These are phyloP conservation scores for Lasiodiplodia theobromae DNA, from an alignment of 2,329 filamentous ascomycete species.

Conservation along the genomic window DNA sequence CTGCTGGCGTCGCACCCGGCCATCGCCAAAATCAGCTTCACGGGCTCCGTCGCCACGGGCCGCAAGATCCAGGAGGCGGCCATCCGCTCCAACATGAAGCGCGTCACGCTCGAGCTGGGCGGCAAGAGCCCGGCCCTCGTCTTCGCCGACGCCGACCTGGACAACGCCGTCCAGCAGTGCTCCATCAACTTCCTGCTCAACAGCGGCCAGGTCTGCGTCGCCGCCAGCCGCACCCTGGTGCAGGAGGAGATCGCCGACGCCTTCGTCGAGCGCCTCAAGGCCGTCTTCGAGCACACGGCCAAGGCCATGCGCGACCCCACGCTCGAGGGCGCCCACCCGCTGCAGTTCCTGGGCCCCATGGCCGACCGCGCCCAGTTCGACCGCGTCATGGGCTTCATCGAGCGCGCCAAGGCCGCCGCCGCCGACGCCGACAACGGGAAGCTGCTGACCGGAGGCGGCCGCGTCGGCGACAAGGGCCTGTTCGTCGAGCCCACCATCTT, in stretches of 20 bases:
- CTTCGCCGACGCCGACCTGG: constrained; percentile 58
- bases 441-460: constrained; percentile 44
- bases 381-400: constrained; percentile 45
- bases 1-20: constrained; percentile 50
- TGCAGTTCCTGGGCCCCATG: constrained; percentile 38
- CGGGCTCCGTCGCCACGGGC: constrained; percentile 47
- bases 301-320: constrained; percentile 33
- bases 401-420: constrained; percentile 41
- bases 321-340: constrained; percentile 30
- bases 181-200: constrained; percentile 39
- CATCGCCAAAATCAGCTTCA: constrained; percentile 52
- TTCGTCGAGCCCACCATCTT: constrained; percentile 44
- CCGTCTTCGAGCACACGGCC: constrained; percentile 36
- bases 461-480: constrained; percentile 41
- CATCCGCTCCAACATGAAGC: constrained; percentile 50
- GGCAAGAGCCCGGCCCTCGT: constrained; percentile 57
- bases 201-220: constrained; percentile 39
- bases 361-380: constrained; percentile 46
- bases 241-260: constrained; percentile 40
- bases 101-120: constrained; percentile 56
- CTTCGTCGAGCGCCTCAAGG: constrained; percentile 41
- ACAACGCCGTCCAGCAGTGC: constrained; percentile 46
- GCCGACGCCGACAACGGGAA: constrained; percentile 30
- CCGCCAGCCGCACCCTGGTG: constrained; percentile 40
- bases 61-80: constrained; percentile 47